Base-by-base conservation (phyloP, 192 early-diverging fungal genomes). In the Coemansia sp. region DNA sequence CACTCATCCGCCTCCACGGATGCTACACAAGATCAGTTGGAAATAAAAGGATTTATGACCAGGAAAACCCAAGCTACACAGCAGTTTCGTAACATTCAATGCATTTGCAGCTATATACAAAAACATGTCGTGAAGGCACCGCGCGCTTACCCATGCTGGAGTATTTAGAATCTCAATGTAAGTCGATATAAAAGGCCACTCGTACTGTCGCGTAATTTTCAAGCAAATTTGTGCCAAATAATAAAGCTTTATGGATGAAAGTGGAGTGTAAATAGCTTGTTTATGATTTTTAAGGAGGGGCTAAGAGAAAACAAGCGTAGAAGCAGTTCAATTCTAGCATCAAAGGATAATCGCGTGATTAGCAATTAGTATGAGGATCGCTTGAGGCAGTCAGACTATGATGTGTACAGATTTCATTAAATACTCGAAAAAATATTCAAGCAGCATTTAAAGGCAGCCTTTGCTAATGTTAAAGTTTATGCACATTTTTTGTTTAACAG, bases 1-100 rank as follows among this genome's bases (percentile, higher is more conserved):
- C 80, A 83, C 51, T 78, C 80, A 69, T 83, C 80, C 21, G 63
- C 66, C 42, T 78, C 80, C 42, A 66, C 39, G 17, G 55, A 51
- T 21, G 64, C 64, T 78, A 78, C 50, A 64, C 8, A 14, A n/a
- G 52, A 30, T 24, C 24, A 20, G 17, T 33, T 39, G 11, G 23
- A 10, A 55, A 55, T 55, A 55, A 55, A 14, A 8, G 22, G 14
- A 50, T 39, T 32, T 19, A 19, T 32, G 14, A 23, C 7, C 32
- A 65, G 42, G 4, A 30, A 23, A 20, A 21, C 39, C 39, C 14
- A 4, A 46, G 39, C 39, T 17, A 14, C 11, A 46, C 39, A 46
- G 36, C 14, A 46, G 11, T 14, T 46, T 46, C 1, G 39, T 46
- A 17, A 46, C 9, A 46, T 46, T 46, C 39, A 46, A 10, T 14